Evolutionary conservation across 208 protist species (phyloP).

Genomic region (Endotrypanum monterogeii): DNA sequence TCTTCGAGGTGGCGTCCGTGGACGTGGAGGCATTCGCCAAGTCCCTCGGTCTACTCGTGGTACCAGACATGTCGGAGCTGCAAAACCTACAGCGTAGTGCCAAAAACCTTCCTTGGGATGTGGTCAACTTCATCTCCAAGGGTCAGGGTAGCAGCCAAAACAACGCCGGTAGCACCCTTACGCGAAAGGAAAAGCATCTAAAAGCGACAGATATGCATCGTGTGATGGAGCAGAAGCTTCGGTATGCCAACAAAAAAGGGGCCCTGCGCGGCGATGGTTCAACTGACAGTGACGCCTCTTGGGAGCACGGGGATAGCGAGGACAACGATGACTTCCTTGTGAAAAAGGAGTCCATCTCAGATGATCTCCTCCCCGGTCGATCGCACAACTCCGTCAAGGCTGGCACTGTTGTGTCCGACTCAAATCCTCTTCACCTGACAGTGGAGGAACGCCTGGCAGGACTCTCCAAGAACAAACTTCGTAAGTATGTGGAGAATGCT

Average conservation of each 20-base stretch:
- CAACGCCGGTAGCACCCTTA: slow-evolving; percentile 26
- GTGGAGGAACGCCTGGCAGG: slow-evolving; percentile 84
- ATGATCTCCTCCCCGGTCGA: background rate
- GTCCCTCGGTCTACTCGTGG: slow-evolving; percentile 93
- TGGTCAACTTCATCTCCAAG: slow-evolving; percentile 85
- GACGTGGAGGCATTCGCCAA: slow-evolving; percentile 90
- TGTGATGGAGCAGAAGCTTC: slow-evolving; percentile 78
- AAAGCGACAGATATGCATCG: slow-evolving; percentile 88
- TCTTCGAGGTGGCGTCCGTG: slow-evolving; percentile 94
- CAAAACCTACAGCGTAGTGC: slow-evolving; percentile 59
- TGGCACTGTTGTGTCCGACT: background rate
- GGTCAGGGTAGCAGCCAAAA: slow-evolving; percentile 17
- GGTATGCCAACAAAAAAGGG: slow-evolving; percentile 49
- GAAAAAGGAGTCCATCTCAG: slow-evolving; percentile 36
- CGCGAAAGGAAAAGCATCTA: slow-evolving; percentile 83
- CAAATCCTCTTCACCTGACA: slow-evolving; percentile 45
- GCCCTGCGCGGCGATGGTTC: slow-evolving; percentile 21
- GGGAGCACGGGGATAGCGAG: slow-evolving; percentile 40
- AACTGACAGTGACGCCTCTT: background rate
- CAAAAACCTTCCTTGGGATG: slow-evolving; percentile 91
- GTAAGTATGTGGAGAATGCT: slow-evolving; percentile 74
- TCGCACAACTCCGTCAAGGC: background rate
- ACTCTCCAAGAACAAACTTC: slow-evolving; percentile 86
- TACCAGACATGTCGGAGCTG: slow-evolving; percentile 95
- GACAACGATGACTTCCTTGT: slow-evolving; percentile 48